These are phyloP conservation scores for Debaryomycetaceae sp. DNA, from an alignment of 1,139 yeast genomes.

Conservation along the genomic window DNA sequence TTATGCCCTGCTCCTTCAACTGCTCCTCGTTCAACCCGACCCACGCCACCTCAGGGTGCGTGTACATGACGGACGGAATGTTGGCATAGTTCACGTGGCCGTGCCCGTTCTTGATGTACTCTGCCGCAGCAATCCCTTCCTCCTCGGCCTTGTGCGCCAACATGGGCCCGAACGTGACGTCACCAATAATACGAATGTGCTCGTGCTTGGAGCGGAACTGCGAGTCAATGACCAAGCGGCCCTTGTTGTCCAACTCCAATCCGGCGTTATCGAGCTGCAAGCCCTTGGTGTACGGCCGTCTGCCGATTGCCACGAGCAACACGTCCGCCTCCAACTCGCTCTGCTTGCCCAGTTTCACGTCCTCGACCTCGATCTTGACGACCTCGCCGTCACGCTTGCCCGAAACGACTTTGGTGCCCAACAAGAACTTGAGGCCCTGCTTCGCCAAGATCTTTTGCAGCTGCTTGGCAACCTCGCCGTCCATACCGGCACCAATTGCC, in stretches of 20 bases:
- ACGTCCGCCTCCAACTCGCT: conserved; percentile 84
- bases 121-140: conserved; percentile 98
- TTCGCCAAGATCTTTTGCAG: conserved; percentile 84
- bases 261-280: conserved; percentile 84
- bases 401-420: conserved; percentile 80
- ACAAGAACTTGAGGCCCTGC: conserved; percentile 92
- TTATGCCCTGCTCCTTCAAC: conserved; percentile 85
- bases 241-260: conserved; percentile 80
- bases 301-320: conserved; percentile 92
- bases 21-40: conserved; percentile 96
- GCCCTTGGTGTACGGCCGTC: conserved; percentile 94
- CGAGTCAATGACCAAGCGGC: conserved; percentile 88
- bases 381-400: conserved; percentile 83
- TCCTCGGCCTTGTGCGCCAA: conserved; percentile 99
- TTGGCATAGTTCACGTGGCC: conserved; percentile 98
- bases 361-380: conserved; percentile 83
- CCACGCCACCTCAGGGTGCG: conserved; percentile 99
- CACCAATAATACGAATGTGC: conserved; percentile 96
- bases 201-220: conserved; percentile 87
- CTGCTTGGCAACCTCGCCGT: conserved; percentile 82
- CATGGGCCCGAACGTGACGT: conserved; percentile 97
- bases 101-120: conserved; percentile 82
- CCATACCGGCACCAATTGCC: conserved; percentile 94
- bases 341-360: conserved; percentile 75
- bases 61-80: conserved; percentile 97